Percentiles rank a stretch among this genome's conserved stretches.
Conservation (phyloP, 371 early-diverging fungal genomes). For the Thermomucor indicae-seudaticae region DNA sequence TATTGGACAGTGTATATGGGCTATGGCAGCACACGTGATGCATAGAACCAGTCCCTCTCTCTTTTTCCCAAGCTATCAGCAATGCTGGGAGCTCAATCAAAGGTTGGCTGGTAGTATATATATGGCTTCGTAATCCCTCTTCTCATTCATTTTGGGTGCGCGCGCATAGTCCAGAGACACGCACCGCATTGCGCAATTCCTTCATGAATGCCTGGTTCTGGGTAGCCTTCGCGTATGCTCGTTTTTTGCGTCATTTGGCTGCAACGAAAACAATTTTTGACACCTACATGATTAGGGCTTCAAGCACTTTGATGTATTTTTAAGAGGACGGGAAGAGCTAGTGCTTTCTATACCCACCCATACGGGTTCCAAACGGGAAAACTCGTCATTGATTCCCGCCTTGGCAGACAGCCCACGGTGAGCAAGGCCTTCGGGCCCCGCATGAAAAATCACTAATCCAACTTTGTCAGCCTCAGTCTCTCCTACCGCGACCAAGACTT, state of each 20-base stretch:
- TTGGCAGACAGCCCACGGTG: neutral
- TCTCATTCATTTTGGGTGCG: too few relatives aligned
- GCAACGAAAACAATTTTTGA: neutral
- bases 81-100: too few relatives aligned
- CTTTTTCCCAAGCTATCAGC: too few relatives aligned
- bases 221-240: slow-evolving; percentile 14
- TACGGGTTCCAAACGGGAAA: neutral
- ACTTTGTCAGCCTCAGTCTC: slow-evolving; percentile 1
- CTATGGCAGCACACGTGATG: too few relatives aligned
- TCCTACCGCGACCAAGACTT: slow-evolving; percentile 50
- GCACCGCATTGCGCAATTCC: too few relatives aligned
- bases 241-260: neutral
- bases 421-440: neutral
- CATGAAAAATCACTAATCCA: slow-evolving; percentile 11
- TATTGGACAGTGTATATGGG: too few relatives aligned
- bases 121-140: too few relatives aligned
- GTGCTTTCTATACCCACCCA: slow-evolving; percentile 45
- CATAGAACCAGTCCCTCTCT: too few relatives aligned
- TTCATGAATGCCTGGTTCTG: slow-evolving; percentile 53
- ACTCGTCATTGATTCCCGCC: slow-evolving; percentile 10
- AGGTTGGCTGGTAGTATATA: too few relatives aligned
- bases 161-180: too few relatives aligned
- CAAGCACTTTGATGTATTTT: slow-evolving; percentile 64
- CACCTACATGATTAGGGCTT: slow-evolving; percentile 54
- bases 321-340: slow-evolving; percentile 74